Evolutionary conservation across 148 eudicot species (phyloP), one percentile per base, ranked within the genome.

Genomic region (Limonium bicolor): DNA sequence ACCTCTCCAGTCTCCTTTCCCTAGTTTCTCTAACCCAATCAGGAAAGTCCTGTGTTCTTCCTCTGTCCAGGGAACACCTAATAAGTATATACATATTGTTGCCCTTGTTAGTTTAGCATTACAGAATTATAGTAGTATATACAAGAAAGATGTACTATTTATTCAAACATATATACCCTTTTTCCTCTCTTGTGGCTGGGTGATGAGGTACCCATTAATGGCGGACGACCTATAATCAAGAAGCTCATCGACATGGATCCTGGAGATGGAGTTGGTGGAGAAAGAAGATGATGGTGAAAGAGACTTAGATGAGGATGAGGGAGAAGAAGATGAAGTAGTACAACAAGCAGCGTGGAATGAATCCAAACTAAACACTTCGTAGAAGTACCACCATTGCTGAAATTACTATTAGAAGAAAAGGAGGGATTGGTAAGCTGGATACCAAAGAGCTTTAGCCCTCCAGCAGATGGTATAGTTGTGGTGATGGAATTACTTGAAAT

Each of bases 1-100:
- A 1, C 82, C 82, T 44, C 74, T 71, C 82, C 82, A 76, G 33
- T 76, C 82, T 14, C 82, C 82, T 55, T 65, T 76, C 12, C 82
- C 82, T 38, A 68, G 57, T 61, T 71, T 68, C 52, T 71, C 74
- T 1, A 76, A 67, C 19, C 82, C 82, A 7, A 37, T 36, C 20
- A 76, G 60, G 49, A 76, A 76, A 0, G 53, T 48, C 41, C 49
- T 31, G 54, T 76, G 82, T 50, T 76, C 82, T 32, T 76, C 74
- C 50, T 71, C 78, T 0, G 72, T 64, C 82, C 82, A 76, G 16
- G 82, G 72, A 2, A 62, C 65, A 39, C 82, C 82, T 76, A 42
- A 20, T 1, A 10, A 29, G n/a, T n/a, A n/a, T n/a, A 39, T 23
- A 16, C 5, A 8, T 9, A 21, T 17, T 20, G 20, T 41, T 20